Percentiles rank a stretch among this genome's conserved stretches.
phyloP scores from a whole-genome alignment of 2,329 filamentous ascomycete genomes.

The Aspergillus phoenicis region DNA sequence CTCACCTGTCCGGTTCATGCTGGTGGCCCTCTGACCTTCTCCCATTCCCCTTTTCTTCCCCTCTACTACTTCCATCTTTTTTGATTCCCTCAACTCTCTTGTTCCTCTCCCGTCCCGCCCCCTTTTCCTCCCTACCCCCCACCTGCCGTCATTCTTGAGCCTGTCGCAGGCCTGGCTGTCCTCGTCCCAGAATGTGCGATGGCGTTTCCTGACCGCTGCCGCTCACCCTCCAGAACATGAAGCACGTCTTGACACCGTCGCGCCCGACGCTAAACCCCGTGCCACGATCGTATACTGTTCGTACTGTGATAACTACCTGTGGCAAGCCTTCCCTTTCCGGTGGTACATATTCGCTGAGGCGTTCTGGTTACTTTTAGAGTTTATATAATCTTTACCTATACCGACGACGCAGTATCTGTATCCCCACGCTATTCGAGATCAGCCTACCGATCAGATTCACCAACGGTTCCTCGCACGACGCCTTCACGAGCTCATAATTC shows the following conservation, averaged over 20 bases:
- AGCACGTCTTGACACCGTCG: conserved; percentile 22
- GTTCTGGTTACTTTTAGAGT: not conserved
- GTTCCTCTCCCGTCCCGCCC: not conserved
- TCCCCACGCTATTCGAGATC: conserved; percentile 5
- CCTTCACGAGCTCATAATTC: not conserved
- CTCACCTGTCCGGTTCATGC: not conserved
- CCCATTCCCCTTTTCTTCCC: not conserved
- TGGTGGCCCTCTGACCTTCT: not conserved
- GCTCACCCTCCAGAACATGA: conserved; percentile 27
- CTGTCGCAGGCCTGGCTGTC: conserved; percentile 19
- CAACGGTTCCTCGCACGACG: not conserved
- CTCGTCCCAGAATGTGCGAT: conserved; percentile 24
- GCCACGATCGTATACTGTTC: conserved; percentile 11
- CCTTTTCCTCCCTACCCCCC: not conserved
- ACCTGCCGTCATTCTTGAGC: not conserved
- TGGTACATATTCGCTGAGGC: not conserved
- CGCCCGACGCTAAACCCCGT: conserved; percentile 25
- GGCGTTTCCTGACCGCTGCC: conserved; percentile 26
- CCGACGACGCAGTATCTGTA: conserved; percentile 5
- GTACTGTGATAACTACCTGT: conserved; percentile 10
- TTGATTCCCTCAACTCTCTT: not conserved
- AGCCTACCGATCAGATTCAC: not conserved
- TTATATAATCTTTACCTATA: conserved; percentile 6
- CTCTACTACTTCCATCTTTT: not conserved
- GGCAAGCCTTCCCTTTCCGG: not conserved